Percentiles rank a stretch among this genome's conserved stretches.
Evolutionary conservation across 192 early-diverging fungal species (phyloP).

Genomic region (Blastocladiella britannica): DNA sequence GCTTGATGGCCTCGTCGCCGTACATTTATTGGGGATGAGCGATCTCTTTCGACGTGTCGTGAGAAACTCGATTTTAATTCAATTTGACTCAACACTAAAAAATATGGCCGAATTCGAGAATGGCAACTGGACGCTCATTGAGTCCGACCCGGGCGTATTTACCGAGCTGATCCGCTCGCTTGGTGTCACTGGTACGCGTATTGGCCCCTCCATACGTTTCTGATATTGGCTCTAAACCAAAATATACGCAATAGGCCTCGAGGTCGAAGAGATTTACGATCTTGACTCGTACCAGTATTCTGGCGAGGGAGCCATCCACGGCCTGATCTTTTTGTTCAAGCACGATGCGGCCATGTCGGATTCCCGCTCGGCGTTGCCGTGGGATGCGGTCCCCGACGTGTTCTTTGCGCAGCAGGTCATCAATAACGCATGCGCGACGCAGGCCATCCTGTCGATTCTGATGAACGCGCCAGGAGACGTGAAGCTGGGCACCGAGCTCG

Average conservation of each 20-base stretch:
- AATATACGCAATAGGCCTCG: slow-evolving; percentile 39
- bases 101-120: too few relatives aligned
- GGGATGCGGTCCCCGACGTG: not conserved
- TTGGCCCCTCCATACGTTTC: too few relatives aligned
- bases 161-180: slow-evolving; percentile 59
- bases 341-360: slow-evolving; percentile 7
- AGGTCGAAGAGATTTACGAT: slow-evolving; percentile 62
- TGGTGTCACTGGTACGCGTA: too few relatives aligned
- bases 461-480: slow-evolving; percentile 37
- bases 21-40: too few relatives aligned
- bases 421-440: slow-evolving; percentile 68
- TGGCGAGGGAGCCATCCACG: slow-evolving; percentile 36
- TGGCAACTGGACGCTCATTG: slow-evolving; percentile 71
- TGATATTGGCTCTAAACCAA: too few relatives aligned
- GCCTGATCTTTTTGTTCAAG: slow-evolving; percentile 68
- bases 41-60: too few relatives aligned
- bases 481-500: slow-evolving; percentile 46
- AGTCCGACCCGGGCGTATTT: slow-evolving; percentile 69
- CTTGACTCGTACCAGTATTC: slow-evolving; percentile 20
- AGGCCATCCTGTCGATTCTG: slow-evolving; percentile 58
- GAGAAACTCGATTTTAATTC: too few relatives aligned
- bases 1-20: slow-evolving; percentile 55
- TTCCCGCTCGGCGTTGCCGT: not conserved
- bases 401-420: slow-evolving; percentile 32
- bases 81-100: too few relatives aligned